Base-by-base conservation (phyloP, 192 early-diverging fungal species). In the Backusella liffmaniae region DNA sequence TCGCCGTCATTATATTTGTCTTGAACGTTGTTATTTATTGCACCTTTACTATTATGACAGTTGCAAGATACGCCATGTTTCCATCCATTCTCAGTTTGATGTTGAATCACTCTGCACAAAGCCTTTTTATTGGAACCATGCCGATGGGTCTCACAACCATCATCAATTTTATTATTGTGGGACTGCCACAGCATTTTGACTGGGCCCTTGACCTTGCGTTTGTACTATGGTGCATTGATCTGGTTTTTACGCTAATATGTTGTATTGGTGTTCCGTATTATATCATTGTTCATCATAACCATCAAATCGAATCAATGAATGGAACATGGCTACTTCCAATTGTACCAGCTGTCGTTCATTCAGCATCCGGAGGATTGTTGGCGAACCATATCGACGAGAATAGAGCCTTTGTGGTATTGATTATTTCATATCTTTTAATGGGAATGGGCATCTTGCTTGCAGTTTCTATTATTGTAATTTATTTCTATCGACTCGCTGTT, bases 71-170 rank as follows among this genome's bases (percentile, higher is more conserved):
- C 12, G 70, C 79, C 2, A 69, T 78, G 56, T 82, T 83, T 74
- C 85, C 87, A 67, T 83, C 84, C 39, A 73, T 88, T 5, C 65
- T 78, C 68, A 53, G 66, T 13, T 83, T 85, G 5, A 76, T 89
- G 51, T n/a, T 86, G 36, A 74, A 44, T 10, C 85, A 88, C 32
- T 82, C 88, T 26, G 80, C 83, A 41, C 76, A 82, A 46, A 82
- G 84, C 71, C 79, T 89, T 80, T 66, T 80, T 5, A 65, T 89
- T 44, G 88, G 88, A 51, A 76, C 85, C 0, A 79, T 86, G 10
- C 88, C 88, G 0, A 88, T 89, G 88, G 82, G 82, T 0, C 73
- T 88, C 37, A 75, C 78, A 41, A 87, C 86, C 8, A 53, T 89
- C 26, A 73, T 80, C 70, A 84, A 79, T 67, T 67, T 46, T 9